Percentiles rank a stretch among this genome's conserved stretches.
These are phyloP conservation scores for Penicillium sp. DNA, from an alignment of 2,329 filamentous ascomycete genomes.

Conservation along the genomic window DNA sequence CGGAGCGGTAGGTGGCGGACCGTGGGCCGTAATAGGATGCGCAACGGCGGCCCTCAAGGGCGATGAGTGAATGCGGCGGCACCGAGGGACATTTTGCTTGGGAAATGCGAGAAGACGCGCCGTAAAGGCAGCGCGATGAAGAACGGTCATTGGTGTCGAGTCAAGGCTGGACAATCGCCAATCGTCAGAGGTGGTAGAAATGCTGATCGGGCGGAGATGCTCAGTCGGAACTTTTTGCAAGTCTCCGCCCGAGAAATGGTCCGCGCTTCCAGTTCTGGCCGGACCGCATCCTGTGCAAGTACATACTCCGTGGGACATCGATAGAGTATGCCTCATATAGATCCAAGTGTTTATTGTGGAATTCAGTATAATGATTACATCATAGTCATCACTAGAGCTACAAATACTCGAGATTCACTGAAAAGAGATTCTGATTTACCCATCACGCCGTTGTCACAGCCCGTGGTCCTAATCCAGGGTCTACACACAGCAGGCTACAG, in stretches of 20 bases:
- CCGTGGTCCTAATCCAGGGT: neutral
- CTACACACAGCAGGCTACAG: neutral
- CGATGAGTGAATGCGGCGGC: slow-evolving; percentile 42
- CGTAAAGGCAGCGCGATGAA: slow-evolving; percentile 30
- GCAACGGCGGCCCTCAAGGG: slow-evolving; percentile 55
- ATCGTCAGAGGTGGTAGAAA: neutral
- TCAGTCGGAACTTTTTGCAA: slow-evolving; percentile 27
- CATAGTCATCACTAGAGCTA: neutral
- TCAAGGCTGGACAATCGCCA: neutral
- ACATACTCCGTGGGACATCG: neutral
- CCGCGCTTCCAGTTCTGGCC: neutral
- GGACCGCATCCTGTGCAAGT: neutral
- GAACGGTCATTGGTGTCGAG: slow-evolving; percentile 23
- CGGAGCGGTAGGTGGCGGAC: slow-evolving; percentile 63
- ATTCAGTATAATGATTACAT: neutral
- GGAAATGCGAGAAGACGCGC: slow-evolving; percentile 24
- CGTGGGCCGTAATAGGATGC: slow-evolving; percentile 61
- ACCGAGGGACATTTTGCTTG: slow-evolving; percentile 22
- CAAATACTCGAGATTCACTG: neutral
- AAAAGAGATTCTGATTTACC: neutral
- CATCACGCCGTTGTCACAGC: neutral
- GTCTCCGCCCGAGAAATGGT: slow-evolving; percentile 23
- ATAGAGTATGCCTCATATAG: too few species aligned
- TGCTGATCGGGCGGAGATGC: slow-evolving; percentile 11
- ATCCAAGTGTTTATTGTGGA: neutral